These are phyloP conservation scores for Mariannaea sp. DNA, from an alignment of 2,329 filamentous ascomycete species.

Conservation along the genomic window DNA sequence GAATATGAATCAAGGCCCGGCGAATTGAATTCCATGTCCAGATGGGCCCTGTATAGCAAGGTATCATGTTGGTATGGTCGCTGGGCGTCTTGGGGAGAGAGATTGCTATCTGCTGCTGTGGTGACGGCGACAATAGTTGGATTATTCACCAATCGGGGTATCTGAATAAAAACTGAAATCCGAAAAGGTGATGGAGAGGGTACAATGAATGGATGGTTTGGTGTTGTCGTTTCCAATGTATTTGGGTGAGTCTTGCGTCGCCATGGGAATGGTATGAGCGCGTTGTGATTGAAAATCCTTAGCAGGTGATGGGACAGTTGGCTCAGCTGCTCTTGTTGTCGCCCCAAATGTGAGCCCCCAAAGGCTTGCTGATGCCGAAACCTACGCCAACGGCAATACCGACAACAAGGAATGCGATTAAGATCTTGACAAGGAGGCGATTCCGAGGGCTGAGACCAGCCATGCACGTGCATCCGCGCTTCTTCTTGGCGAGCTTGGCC, in stretches of 20 bases:
- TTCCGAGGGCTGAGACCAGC: slow-evolving; percentile 59
- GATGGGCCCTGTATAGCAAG: slow-evolving; percentile 18
- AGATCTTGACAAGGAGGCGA: slow-evolving; percentile 59
- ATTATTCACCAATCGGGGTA: slow-evolving; percentile 25
- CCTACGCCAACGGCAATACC: slow-evolving; percentile 61
- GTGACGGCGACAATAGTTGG: too few relatives aligned
- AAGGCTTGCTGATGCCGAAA: slow-evolving; percentile 64
- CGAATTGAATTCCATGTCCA: slow-evolving; percentile 22
- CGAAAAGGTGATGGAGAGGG: slow-evolving; percentile 15
- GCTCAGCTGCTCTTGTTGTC: slow-evolving; percentile 35
- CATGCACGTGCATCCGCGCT: slow-evolving; percentile 56
- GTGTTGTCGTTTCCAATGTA: background rate
- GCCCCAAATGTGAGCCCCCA: slow-evolving; percentile 64
- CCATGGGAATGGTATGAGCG: background rate
- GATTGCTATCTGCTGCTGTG: slow-evolving; percentile 14
- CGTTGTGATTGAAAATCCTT: background rate
- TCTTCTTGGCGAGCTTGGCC: slow-evolving; percentile 60
- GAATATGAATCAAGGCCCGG: slow-evolving; percentile 7
- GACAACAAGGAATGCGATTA: slow-evolving; percentile 57
- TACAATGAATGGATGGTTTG: background rate
- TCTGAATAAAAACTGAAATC: slow-evolving; percentile 25
- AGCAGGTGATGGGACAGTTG: background rate
- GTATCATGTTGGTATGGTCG: background rate
- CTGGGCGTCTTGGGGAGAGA: slow-evolving; percentile 14
- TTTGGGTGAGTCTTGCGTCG: too few relatives aligned